phyloP scores from a whole-genome alignment of 2,329 filamentous ascomycete species.

The Fusarium marasasianum region DNA sequence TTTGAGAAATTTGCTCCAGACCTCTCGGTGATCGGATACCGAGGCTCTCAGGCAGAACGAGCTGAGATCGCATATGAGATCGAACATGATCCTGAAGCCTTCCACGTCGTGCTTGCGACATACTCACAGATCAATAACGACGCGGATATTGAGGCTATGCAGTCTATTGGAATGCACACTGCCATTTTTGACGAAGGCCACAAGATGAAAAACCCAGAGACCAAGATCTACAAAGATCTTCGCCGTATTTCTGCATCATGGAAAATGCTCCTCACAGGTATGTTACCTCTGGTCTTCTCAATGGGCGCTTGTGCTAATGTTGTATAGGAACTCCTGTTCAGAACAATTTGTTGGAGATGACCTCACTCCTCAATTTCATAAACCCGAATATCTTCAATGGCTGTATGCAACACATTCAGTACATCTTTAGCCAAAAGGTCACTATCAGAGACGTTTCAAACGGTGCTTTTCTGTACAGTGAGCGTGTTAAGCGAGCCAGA shows the following conservation, averaged over 20 bases:
- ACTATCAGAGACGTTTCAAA: constrained; percentile 83
- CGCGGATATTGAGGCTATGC: constrained; percentile 62
- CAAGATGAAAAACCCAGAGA: constrained; percentile 87
- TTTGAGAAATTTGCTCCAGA: constrained; percentile 86
- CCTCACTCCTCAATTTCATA: constrained; percentile 91
- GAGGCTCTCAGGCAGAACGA: constrained; percentile 73
- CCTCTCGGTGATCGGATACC: constrained; percentile 76
- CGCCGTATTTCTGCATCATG: constrained; percentile 82
- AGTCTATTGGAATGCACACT: constrained; percentile 59
- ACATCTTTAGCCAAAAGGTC: constrained; percentile 91
- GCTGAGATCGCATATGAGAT: constrained; percentile 72
- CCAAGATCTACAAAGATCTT: constrained; percentile 81
- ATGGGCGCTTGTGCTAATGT: constrained; percentile 23
- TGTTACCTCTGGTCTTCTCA: not conserved
- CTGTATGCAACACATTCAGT: constrained; percentile 80
- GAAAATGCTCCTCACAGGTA: constrained; percentile 75
- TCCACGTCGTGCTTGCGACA: constrained; percentile 70
- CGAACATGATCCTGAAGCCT: constrained; percentile 70
- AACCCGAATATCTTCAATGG: constrained; percentile 84
- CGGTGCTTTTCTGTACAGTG: constrained; percentile 83
- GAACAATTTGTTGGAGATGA: constrained; percentile 93
- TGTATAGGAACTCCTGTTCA: constrained; percentile 88
- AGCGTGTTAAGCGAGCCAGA: constrained; percentile 86
- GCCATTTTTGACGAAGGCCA: constrained; percentile 95
- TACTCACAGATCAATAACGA: constrained; percentile 67